phyloP scores from a whole-genome alignment of 352 stramenopile species.

The Globisporangium heterothallicum region DNA sequence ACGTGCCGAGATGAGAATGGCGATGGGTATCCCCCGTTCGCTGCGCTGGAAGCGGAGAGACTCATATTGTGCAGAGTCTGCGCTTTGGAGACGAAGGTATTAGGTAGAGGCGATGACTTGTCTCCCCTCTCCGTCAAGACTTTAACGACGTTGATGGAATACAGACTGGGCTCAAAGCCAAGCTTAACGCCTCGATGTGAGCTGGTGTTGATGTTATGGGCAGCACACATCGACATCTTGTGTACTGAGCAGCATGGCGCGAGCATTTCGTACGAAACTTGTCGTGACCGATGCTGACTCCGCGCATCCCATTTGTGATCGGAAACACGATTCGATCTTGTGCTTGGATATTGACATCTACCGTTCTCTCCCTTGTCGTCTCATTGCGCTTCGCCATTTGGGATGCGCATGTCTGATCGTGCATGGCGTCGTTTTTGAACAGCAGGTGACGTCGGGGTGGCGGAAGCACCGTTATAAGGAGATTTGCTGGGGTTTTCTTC shows the following conservation, averaged over 20 bases:
- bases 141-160: slow-evolving; percentile 8
- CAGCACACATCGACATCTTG: slow-evolving; percentile 57
- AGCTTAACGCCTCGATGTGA: slow-evolving; percentile 45
- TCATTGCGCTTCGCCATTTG: not conserved
- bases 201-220: slow-evolving; percentile 43
- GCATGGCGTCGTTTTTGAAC: not conserved
- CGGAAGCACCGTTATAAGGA: slow-evolving; percentile 38
- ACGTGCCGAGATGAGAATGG: slow-evolving; percentile 11
- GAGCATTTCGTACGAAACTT: slow-evolving; percentile 54
- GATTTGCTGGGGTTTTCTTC: slow-evolving; percentile 21
- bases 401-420: not conserved
- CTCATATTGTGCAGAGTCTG: too few relatives aligned
- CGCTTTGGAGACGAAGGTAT: too few relatives aligned
- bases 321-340: slow-evolving; percentile 30
- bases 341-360: slow-evolving; percentile 1
- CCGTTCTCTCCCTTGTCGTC: not conserved
- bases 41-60: too few relatives aligned
- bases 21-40: too few relatives aligned
- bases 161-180: slow-evolving; percentile 24
- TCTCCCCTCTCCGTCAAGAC: not conserved
- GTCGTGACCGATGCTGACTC: slow-evolving; percentile 41
- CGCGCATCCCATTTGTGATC: slow-evolving; percentile 38
- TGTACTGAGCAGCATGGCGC: slow-evolving; percentile 47
- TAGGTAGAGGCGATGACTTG: too few relatives aligned
- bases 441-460: slow-evolving; percentile 40